Evolutionary conservation across 139 green algal species (phyloP), one percentile per base, ranked within the genome.

Genomic region (Chlorella sp.): DNA sequence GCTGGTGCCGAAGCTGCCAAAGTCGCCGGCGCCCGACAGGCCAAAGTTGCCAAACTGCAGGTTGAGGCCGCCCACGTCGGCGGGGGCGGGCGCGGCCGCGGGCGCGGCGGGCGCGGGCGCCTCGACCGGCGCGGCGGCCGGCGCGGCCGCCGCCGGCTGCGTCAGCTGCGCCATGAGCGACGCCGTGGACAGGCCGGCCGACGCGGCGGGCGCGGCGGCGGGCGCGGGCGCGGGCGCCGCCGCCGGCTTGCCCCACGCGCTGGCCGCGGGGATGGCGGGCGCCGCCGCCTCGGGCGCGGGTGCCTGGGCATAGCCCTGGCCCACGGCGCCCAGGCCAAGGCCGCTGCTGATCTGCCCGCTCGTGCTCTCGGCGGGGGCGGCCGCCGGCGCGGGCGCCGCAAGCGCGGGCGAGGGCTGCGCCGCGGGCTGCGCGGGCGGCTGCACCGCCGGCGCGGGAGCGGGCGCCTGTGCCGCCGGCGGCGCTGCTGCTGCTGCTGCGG

Each of bases 1-100:
- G 12, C 73, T 67, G 45, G 73, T 76, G 31, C 66, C 50, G 41
- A 58, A 84, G 35, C 70, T 76, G 31, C 66, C 50, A 35, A 58
- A 84, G 35, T 76, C 69, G 46, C 50, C 68, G 66, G 38, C 51
- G 59, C 38, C 42, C 41, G 74, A 42, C n/a, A n/a, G n/a, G 42
- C 76, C 79, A 62, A 84, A 72, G 65, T 79, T 69, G 27, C 82
- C 82, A 68, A 87, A 87, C 61, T 87, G 82, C 19, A 87, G 77
- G 35, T 84, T 77, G n/a, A 84, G 36, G 14, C 42, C n/a, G 51
- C 71, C 81, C 8, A 85, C 77, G 33, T 72, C 42, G 67, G 29
- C 38, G 62, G 60, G 58, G 61, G 8, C 51, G 40, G 63, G 63
- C 29, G 27, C 55, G 40, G 67, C 79, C 33, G 71, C 59, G 15